Evolutionary conservation across 176 grass and related monocot species (phyloP).

Genomic region (Calamus simplicifolius): DNA sequence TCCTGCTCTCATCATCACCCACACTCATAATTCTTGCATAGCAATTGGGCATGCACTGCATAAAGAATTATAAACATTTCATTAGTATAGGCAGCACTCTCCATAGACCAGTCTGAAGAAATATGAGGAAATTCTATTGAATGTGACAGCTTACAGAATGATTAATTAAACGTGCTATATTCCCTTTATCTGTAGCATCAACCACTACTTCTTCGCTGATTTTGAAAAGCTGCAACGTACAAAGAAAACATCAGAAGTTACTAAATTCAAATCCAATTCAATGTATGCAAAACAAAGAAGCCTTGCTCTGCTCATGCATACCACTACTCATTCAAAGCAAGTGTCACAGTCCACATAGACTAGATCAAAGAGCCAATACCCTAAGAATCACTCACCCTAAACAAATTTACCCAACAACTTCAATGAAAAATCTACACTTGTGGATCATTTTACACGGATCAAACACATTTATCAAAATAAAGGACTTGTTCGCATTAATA

Average conservation of each 20-base stretch:
- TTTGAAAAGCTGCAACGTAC: constrained; percentile 71
- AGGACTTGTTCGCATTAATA: no score
- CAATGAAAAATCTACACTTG: no score
- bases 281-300: not conserved
- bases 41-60: constrained; percentile 93
- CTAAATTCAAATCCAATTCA: not conserved
- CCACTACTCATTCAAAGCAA: no score
- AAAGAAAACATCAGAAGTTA: constrained; percentile 5
- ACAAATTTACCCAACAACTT: no score
- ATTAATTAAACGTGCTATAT: constrained; percentile 86
- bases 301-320: no score
- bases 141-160: constrained; percentile 71
- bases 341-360: no score
- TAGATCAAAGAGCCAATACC: no score
- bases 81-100: not conserved
- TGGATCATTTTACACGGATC: no score
- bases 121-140: not conserved
- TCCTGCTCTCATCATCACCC: constrained; percentile 86
- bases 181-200: constrained; percentile 98
- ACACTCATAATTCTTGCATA: constrained; percentile 99
- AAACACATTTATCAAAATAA: no score
- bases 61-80: constrained; percentile 4
- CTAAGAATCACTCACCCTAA: no score
- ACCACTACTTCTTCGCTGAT: constrained; percentile 99
- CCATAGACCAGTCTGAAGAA: not conserved